Base-by-base conservation (phyloP, 371 early-diverging fungal genomes). In the Mucor circinelloides region DNA sequence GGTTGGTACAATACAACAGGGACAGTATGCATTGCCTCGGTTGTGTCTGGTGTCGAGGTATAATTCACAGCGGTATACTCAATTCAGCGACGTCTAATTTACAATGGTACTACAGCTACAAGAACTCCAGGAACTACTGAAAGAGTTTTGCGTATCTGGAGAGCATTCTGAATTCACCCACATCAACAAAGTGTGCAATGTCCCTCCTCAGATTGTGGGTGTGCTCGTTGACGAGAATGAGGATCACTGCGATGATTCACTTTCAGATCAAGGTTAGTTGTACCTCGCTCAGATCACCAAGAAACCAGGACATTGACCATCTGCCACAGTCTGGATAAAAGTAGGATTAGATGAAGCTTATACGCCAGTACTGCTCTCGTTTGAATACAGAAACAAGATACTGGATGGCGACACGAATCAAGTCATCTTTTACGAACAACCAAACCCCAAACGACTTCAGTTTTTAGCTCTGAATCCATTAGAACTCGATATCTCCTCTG, bases 401-500 rank as follows among this genome's bases (percentile, higher is more conserved):
- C 27, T 56, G 4, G 25, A 36, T 15, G 31, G 67, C 21, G 23
- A 61, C 9, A 34, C 59, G 6, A 79, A 70, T 36, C 73, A 83
- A 66, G 65, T 90, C 15, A 84, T 91, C 27, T 87, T 88, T 71
- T 91, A 87, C 69, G 78, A 85, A 30, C 88, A 85, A 31, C 90
- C 91, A 0, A 87, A 90, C 62, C 86, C 89, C 9, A 76, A 82
- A 28, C 74, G 83, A 38, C 78, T 90, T 21, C 93, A 92, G 66
- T 93, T 90, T 69, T 77, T 90, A 21, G 89, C 92, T 15, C 74
- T 91, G 1, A 83, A 90, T 44, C 90, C 93, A 2, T 72, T 94
- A 8, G 83, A 86, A 19, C 73, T 94, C 2, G 93, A 94, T 67
- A 87, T 90, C 17, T 85, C 89, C n/a, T 70, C 80, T 48, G 64